Conservation (phyloP, 1,284 basidiomycete genomes). For the Trichosporon faecale region DNA sequence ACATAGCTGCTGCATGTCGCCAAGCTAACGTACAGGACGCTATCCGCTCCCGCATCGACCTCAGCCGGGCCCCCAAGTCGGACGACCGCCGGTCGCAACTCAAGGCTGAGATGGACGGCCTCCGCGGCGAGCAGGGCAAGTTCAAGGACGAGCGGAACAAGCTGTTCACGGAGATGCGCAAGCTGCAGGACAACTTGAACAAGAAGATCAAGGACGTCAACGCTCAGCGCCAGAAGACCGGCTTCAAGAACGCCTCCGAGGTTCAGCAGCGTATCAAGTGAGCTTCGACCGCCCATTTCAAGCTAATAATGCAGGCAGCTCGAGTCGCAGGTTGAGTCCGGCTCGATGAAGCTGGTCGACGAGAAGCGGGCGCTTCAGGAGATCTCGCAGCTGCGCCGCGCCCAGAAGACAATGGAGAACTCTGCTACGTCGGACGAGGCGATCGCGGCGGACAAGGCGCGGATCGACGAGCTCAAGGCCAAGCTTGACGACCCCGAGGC, state of each 20-base stretch:
- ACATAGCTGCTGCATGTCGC: not conserved
- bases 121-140: constrained; percentile 76
- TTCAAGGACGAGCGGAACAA: constrained; percentile 71
- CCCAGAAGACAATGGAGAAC: constrained; percentile 70
- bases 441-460: constrained; percentile 75
- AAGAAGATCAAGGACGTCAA: constrained; percentile 93
- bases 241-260: constrained; percentile 83
- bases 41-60: constrained; percentile 73
- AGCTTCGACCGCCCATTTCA: constrained; percentile 32
- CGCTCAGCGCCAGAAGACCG: constrained; percentile 71
- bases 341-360: constrained; percentile 86
- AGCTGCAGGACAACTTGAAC: constrained; percentile 72
- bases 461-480: constrained; percentile 76
- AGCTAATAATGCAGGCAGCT: constrained; percentile 48
- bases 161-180: constrained; percentile 76
- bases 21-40: constrained; percentile 58
- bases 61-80: constrained; percentile 59
- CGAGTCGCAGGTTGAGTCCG: constrained; percentile 87
- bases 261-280: constrained; percentile 83
- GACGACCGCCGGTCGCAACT: constrained; percentile 64
- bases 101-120: constrained; percentile 73
- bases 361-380: constrained; percentile 93
- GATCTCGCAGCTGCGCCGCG: constrained; percentile 70
- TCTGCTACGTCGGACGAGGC: constrained; percentile 78
- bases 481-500: constrained; percentile 88